Evolutionary conservation across 108 stramenopile genomes (phyloP), one percentile per base, ranked within the genome.

Genomic region (Licmophora abbreviata): DNA sequence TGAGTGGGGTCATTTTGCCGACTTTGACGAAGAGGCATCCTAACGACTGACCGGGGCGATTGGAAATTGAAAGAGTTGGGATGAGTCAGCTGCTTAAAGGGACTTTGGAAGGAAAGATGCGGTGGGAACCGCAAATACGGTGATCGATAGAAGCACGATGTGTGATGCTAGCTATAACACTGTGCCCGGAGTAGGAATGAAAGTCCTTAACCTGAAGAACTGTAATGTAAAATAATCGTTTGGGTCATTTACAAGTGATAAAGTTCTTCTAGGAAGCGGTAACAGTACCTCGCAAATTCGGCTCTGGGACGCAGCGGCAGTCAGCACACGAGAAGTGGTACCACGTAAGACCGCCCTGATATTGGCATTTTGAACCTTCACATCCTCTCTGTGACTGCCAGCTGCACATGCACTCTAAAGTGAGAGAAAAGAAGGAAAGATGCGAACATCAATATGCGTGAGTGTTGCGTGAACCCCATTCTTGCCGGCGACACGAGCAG

Each of bases 331-430:
- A 57, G 49, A 83, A 83, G 51, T 89, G 87, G 61, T 89, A 89
- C 62, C 68, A 89, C 21, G 81, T 79, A n/a, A 85, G 59, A 1
- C 87, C 87, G 59, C 71, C 71, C 54, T 84, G 69, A 63, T 75
- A 89, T 49, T 80, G 60, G 36, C 87, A 89, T 22, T 37, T 56
- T 23, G 73, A 74, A 25, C 87, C 87, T 15, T 62, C 64, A 52
- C 87, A 89, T 4, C 81, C 83, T 51, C 79, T 67, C 44, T 74
- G 76, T 53, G 79, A 73, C 60, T 89, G 81, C 82, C 82, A 85
- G 54, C 83, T 66, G 63, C 87, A 89, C 81, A 88, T 88, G 80
- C 87, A 88, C 58, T 88, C 87, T 76, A 60, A 31, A 20, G 15
- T 29, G 8, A 34, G 32, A 36, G 32, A 27, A 53, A 18, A 26